Evolutionary conservation across 148 eudicot species (phyloP).

Genomic region (Vaccinium darrowii): DNA sequence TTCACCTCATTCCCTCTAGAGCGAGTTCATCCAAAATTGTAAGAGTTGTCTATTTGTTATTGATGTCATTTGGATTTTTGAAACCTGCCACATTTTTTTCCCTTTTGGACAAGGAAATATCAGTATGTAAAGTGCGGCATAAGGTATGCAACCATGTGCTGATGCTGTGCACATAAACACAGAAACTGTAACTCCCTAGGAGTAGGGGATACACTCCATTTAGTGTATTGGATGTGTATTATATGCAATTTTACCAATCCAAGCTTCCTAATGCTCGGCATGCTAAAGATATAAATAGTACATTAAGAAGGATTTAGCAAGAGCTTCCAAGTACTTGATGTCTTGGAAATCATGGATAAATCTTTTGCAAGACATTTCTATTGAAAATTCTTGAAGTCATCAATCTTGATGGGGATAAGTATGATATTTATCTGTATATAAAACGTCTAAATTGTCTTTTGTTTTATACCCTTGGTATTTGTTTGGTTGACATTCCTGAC

Average conservation of each 20-base stretch:
- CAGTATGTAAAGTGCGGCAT: neutral
- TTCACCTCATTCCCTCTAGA: slow-evolving; percentile 66
- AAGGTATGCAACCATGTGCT: neutral
- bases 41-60: slow-evolving; percentile 24
- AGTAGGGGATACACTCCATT: neutral
- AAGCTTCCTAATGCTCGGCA: neutral
- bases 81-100: neutral
- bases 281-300: neutral
- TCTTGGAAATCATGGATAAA: neutral
- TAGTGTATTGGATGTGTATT: neutral
- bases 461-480: neutral
- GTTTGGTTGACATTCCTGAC: neutral
- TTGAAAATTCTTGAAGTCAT: neutral
- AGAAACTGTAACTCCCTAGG: neutral
- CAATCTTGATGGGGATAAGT: neutral
- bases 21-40: slow-evolving; percentile 80
- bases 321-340: neutral
- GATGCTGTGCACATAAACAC: neutral
- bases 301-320: too few relatives aligned
- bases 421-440: neutral
- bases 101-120: neutral
- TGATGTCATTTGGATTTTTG: neutral
- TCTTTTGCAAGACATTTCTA: neutral
- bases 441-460: neutral
- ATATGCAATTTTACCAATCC: neutral